Percentiles rank a stretch among this genome's conserved stretches.
phyloP scores from a whole-genome alignment of 2,329 filamentous ascomycete genomes.

The Penicillium expansum region DNA sequence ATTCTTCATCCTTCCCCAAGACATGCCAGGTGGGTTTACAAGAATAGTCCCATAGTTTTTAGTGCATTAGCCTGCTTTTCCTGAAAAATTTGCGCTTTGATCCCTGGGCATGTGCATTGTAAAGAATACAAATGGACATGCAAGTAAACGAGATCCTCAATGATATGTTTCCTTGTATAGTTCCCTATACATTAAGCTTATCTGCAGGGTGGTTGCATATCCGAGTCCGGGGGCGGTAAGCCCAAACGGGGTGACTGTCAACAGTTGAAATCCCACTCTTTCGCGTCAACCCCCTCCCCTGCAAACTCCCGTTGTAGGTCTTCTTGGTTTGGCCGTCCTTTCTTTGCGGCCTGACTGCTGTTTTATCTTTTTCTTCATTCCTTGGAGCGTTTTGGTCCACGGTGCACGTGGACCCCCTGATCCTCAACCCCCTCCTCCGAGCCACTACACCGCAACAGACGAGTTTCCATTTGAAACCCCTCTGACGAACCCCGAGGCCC shows the following conservation, averaged over 20 bases:
- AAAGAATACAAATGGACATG: neutral
- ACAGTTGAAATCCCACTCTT: slow-evolving; percentile 20
- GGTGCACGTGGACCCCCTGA: slow-evolving; percentile 21
- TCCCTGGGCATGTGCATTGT: neutral
- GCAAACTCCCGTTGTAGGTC: slow-evolving; percentile 2
- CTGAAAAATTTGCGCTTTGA: neutral
- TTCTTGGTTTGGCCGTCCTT: slow-evolving; percentile 1
- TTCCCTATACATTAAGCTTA: slow-evolving; percentile 6
- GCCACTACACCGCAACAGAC: slow-evolving; percentile 8
- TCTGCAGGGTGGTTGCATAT: slow-evolving; percentile 5
- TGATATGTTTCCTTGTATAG: neutral
- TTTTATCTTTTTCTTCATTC: slow-evolving; percentile 3
- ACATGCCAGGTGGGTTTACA: neutral
- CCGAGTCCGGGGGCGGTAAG: slow-evolving; percentile 22
- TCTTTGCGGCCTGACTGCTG: slow-evolving; percentile 6
- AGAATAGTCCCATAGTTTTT: neutral
- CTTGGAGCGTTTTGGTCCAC: slow-evolving; percentile 5
- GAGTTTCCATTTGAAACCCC: slow-evolving; percentile 10
- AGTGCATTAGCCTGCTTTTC: slow-evolving; percentile 11
- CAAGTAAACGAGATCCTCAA: neutral
- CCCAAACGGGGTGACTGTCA: slow-evolving; percentile 24
- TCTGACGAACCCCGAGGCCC: slow-evolving; percentile 12
- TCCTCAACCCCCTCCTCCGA: slow-evolving; percentile 11
- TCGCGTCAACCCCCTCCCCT: slow-evolving; percentile 7
- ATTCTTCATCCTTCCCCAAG: neutral